Evolutionary conservation across 2,329 filamentous ascomycete genomes (phyloP).

Genomic region (Penicillium italicum): DNA sequence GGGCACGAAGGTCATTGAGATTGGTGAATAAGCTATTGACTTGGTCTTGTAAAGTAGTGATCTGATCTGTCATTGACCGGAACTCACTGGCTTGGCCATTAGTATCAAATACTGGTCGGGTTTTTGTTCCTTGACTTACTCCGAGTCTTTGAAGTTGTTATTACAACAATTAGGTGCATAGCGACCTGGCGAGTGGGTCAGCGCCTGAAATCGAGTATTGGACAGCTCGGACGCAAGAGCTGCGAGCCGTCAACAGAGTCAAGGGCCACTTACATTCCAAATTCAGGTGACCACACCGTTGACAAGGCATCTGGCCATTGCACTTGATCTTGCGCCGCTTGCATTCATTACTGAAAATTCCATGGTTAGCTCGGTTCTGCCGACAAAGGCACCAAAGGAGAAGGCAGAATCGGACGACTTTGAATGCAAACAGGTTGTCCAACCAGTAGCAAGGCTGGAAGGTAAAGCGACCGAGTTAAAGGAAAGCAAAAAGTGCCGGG

Average conservation of each 20-base stretch:
- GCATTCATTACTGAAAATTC: conserved; percentile 55
- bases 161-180: conserved; percentile 65
- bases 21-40: conserved; percentile 72
- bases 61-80: conserved; percentile 71
- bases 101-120: neutral
- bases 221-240: neutral
- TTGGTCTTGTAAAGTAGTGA: conserved; percentile 75
- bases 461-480: neutral
- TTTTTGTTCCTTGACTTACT: conserved; percentile 44
- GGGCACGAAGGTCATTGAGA: conserved; percentile 62
- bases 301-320: conserved; percentile 63
- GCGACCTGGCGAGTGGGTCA: conserved; percentile 40
- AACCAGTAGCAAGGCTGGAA: neutral
- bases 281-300: conserved; percentile 61
- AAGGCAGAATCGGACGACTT: conserved; percentile 6
- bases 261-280: conserved; percentile 50
- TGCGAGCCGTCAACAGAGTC: neutral
- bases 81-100: conserved; percentile 58
- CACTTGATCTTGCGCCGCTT: conserved; percentile 66
- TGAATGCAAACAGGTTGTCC: neutral
- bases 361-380: conserved; percentile 8
- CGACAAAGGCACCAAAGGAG: neutral
- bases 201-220: neutral
- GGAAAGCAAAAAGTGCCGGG: conserved; percentile 7
- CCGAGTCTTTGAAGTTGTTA: conserved; percentile 85